Evolutionary conservation across 352 stramenopile genomes (phyloP).

Genomic region (Globisporangium apiculatum): DNA sequence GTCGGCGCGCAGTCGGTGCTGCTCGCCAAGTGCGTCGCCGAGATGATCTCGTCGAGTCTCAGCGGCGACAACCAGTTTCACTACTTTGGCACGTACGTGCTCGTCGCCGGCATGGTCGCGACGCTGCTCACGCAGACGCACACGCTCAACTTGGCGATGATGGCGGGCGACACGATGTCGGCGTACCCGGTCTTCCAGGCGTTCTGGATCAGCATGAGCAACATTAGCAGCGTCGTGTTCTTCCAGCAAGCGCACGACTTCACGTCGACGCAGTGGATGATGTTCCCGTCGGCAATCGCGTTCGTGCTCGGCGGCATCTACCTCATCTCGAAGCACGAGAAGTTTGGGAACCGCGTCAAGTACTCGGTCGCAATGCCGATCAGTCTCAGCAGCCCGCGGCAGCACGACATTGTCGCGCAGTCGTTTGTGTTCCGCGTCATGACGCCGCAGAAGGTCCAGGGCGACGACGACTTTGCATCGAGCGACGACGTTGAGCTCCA

Average conservation of each 20-base stretch:
- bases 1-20: slow-evolving; percentile 79
- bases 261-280: slow-evolving; percentile 73
- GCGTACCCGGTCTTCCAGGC: slow-evolving; percentile 83
- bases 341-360: slow-evolving; percentile 86
- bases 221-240: slow-evolving; percentile 84
- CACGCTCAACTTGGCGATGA: slow-evolving; percentile 81
- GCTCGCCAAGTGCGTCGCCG: slow-evolving; percentile 78
- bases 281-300: slow-evolving; percentile 67
- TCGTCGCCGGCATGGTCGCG: slow-evolving; percentile 62
- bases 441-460: slow-evolving; percentile 60
- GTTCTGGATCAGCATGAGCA: slow-evolving; percentile 87
- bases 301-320: slow-evolving; percentile 73
- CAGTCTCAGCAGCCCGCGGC: slow-evolving; percentile 72
- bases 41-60: slow-evolving; percentile 80
- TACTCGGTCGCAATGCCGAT: slow-evolving; percentile 87
- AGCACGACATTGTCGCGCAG: slow-evolving; percentile 85
- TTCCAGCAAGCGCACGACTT: slow-evolving; percentile 85
- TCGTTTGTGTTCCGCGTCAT: slow-evolving; percentile 85
- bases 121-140: slow-evolving; percentile 82
- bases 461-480: slow-evolving; percentile 44
- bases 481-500: slow-evolving; percentile 20
- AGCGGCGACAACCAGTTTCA: slow-evolving; percentile 80
- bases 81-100: slow-evolving; percentile 82
- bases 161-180: slow-evolving; percentile 82
- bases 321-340: slow-evolving; percentile 83